Evolutionary conservation across 2,329 filamentous ascomycete species (phyloP).

Genomic region (Colletotrichum ledebouriae): DNA sequence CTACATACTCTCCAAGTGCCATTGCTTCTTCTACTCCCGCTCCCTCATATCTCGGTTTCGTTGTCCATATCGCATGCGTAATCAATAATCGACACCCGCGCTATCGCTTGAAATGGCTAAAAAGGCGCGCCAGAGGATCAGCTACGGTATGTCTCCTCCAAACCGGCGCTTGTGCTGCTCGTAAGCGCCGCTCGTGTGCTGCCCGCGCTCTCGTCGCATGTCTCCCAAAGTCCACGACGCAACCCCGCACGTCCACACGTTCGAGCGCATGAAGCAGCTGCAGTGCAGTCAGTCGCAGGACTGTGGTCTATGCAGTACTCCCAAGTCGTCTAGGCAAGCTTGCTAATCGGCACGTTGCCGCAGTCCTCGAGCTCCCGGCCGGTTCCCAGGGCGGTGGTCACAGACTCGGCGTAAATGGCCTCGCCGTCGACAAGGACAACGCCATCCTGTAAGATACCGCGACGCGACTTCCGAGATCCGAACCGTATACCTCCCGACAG

Average conservation of each 20-base stretch:
- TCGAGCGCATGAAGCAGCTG: conserved; percentile 14
- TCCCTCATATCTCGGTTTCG: background rate
- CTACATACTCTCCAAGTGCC: background rate
- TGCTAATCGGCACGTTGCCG: conserved; percentile 21
- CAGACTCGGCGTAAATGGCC: conserved; percentile 92
- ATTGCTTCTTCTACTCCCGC: background rate
- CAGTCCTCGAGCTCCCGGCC: conserved; percentile 72
- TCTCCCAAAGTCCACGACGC: conserved; percentile 15
- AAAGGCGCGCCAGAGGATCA: conserved; percentile 78
- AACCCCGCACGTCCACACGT: conserved; percentile 30
- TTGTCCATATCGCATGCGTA: conserved; percentile 27
- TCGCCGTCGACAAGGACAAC: conserved; percentile 86
- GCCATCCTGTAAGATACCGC: conserved; percentile 81
- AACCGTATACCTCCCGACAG: conserved; percentile 23
- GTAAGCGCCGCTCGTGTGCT: conserved; percentile 20
- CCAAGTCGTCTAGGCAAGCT: background rate
- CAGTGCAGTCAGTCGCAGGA: conserved; percentile 7
- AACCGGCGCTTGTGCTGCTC: conserved; percentile 9
- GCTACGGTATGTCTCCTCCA: conserved; percentile 68
- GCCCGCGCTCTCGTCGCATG: conserved; percentile 20
- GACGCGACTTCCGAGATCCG: conserved; percentile 15
- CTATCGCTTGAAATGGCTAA: conserved; percentile 66
- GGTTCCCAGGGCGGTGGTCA: conserved; percentile 78
- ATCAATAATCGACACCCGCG: conserved; percentile 35
- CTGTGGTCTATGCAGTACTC: conserved; percentile 1